Percentiles rank a stretch among this genome's conserved stretches.
Conservation (phyloP, 2,329 filamentous ascomycete genomes). For the Diaporthe citriasiana region DNA sequence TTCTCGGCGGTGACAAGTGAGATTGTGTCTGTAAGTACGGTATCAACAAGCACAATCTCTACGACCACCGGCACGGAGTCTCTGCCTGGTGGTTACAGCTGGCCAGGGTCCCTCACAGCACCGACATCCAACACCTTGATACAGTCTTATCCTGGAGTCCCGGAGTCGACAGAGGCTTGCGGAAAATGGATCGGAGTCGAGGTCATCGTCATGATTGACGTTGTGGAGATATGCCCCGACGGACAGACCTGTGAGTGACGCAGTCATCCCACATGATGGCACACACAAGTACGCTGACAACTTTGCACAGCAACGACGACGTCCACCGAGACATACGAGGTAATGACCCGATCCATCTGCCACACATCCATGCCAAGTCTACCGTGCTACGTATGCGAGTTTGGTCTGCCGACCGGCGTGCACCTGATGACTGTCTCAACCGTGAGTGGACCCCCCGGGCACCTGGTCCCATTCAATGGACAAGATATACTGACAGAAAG, state of each 20-base stretch:
- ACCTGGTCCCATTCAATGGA: not conserved
- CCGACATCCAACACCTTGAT: slow-evolving; percentile 19
- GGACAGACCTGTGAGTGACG: slow-evolving; percentile 39
- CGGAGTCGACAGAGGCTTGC: slow-evolving; percentile 26
- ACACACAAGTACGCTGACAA: slow-evolving; percentile 5
- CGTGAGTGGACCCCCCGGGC: slow-evolving; percentile 43
- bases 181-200: slow-evolving; percentile 42
- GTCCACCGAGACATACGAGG: slow-evolving; percentile 41
- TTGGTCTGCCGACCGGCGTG: slow-evolving; percentile 43
- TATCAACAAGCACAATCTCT: slow-evolving; percentile 20
- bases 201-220: slow-evolving; percentile 42
- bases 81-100: slow-evolving; percentile 36
- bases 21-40: slow-evolving; percentile 11
- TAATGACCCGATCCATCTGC: slow-evolving; percentile 49
- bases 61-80: not conserved
- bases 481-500: not conserved
- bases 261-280: not conserved
- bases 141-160: slow-evolving; percentile 16
- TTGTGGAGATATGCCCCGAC: slow-evolving; percentile 42
- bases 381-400: slow-evolving; percentile 51
- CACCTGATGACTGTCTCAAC: slow-evolving; percentile 48
- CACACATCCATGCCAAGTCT: slow-evolving; percentile 45
- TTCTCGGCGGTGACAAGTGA: slow-evolving; percentile 6
- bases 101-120: slow-evolving; percentile 32
- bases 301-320: slow-evolving; percentile 36